These are phyloP conservation scores for Saitoella complicata DNA, from an alignment of 805 yeast genomes.

Conservation along the genomic window DNA sequence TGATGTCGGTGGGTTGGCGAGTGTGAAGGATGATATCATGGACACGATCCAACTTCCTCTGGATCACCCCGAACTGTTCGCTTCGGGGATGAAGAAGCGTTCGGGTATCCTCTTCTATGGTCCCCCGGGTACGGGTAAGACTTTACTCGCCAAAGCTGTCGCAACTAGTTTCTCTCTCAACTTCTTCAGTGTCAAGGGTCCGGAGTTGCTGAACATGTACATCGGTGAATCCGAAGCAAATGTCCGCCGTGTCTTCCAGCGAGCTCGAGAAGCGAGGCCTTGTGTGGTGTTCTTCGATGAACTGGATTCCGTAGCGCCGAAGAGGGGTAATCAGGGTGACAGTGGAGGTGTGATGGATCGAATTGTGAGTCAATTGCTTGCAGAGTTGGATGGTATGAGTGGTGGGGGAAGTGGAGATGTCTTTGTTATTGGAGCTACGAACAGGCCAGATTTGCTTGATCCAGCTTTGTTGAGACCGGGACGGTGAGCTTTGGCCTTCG, in stretches of 20 bases:
- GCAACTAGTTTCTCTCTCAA: slow-evolving; percentile 90
- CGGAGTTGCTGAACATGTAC: slow-evolving; percentile 91
- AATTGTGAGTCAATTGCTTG: slow-evolving; percentile 85
- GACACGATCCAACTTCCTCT: slow-evolving; percentile 95
- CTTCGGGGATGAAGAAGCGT: slow-evolving; percentile 79
- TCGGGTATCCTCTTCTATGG: slow-evolving; percentile 92
- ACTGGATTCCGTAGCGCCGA: slow-evolving; percentile 94
- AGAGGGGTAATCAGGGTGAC: slow-evolving; percentile 96
- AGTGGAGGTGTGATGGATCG: slow-evolving; percentile 99
- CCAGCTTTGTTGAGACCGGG: slow-evolving; percentile 65
- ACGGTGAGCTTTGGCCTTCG: neutral
- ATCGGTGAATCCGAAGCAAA: slow-evolving; percentile 98
- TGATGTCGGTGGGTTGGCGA: slow-evolving; percentile 88
- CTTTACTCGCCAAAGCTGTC: slow-evolving; percentile 87
- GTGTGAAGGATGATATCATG: slow-evolving; percentile 78
- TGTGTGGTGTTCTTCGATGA: slow-evolving; percentile 97
- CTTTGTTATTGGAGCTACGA: slow-evolving; percentile 97
- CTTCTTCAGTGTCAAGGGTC: slow-evolving; percentile 94
- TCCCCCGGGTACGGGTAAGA: slow-evolving; percentile 98
- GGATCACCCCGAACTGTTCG: slow-evolving; percentile 78
- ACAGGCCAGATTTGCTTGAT: slow-evolving; percentile 86
- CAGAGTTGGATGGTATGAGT: slow-evolving; percentile 95
- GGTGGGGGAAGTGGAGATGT: slow-evolving; percentile 59
- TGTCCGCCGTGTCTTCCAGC: slow-evolving; percentile 84
- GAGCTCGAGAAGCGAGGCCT: slow-evolving; percentile 91